Evolutionary conservation across 176 grass and related monocot species (phyloP).

Genomic region (Triticum turgidum): DNA sequence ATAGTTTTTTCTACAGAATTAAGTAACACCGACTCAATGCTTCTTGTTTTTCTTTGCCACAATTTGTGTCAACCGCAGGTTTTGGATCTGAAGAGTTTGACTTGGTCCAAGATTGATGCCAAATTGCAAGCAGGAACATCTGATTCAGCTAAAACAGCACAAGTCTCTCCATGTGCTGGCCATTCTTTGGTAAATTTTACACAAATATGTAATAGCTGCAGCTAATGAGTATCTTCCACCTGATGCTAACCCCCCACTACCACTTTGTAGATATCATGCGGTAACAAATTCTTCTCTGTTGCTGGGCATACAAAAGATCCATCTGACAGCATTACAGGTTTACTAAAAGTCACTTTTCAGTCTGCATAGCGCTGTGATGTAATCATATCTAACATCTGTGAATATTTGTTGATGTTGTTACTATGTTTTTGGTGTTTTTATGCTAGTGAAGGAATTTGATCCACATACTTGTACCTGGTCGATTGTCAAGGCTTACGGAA

Average conservation of each 20-base stretch:
- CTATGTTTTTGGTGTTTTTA: conserved; percentile 38
- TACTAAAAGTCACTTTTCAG: conserved; percentile 32
- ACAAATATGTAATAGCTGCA: conserved; percentile 7
- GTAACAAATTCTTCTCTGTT: conserved; percentile 84
- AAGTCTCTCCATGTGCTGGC: conserved; percentile 80
- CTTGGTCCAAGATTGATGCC: conserved; percentile 91
- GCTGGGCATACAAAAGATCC: conserved; percentile 93
- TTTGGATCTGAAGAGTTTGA: conserved; percentile 88
- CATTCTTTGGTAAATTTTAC: conserved; percentile 85
- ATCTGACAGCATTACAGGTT: conserved; percentile 91
- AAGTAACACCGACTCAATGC: conserved; percentile 4
- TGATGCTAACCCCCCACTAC: conserved; percentile 15
- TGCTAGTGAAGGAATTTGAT: conserved; percentile 99
- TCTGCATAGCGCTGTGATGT: conserved; percentile 13
- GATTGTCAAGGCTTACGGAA: conserved; percentile 82
- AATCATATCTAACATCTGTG: neutral
- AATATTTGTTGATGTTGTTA: conserved; percentile 31
- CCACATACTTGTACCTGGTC: conserved; percentile 87
- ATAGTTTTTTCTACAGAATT: neutral
- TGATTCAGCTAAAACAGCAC: conserved; percentile 45
- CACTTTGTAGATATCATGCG: conserved; percentile 73
- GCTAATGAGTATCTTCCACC: neutral
- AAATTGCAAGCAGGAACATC: conserved; percentile 67
- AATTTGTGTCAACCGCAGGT: conserved; percentile 42
- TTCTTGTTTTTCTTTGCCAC: conserved; percentile 11